These are phyloP conservation scores for Cardamine occulta DNA, from an alignment of 345 rosid species.

Conservation along the genomic window DNA sequence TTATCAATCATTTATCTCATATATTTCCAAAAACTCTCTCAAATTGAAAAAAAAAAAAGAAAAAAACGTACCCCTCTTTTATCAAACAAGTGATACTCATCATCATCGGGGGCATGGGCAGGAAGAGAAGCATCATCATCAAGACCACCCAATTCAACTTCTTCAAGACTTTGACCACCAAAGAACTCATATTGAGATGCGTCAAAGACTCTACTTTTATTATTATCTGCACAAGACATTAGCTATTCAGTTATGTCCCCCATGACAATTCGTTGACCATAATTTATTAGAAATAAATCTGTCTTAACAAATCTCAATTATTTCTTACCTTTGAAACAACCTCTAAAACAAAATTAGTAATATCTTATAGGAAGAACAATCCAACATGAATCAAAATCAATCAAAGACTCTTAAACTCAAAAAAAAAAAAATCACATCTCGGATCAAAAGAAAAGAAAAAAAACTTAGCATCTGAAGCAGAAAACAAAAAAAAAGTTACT, in stretches of 20 bases:
- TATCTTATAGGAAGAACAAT: neutral
- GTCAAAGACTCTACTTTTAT: constrained; percentile 52
- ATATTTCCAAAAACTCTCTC: neutral
- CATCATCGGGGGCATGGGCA: constrained; percentile 68
- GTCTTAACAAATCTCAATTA: neutral
- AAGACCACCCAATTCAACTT: constrained; percentile 70
- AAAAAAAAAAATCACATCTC: neutral
- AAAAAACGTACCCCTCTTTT: constrained; percentile 58
- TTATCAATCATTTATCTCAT: neutral
- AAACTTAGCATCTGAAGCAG: neutral
- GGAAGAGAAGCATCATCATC: constrained; percentile 57
- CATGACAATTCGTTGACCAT: neutral
- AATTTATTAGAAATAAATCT: neutral
- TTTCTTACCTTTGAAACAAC: neutral
- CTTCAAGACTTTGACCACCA: constrained; percentile 69
- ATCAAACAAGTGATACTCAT: constrained; percentile 85
- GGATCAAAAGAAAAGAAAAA: neutral
- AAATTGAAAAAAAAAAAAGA: neutral
- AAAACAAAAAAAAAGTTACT: neutral
- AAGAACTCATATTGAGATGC: constrained; percentile 80
- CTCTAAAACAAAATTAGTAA: neutral
- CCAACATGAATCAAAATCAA: constrained; percentile 8
- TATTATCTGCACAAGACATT: constrained; percentile 36
- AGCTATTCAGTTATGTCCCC: neutral
- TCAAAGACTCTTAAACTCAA: neutral